Conservation (phyloP, 805 yeast species). For the Huiozyma naganishii region DNA sequence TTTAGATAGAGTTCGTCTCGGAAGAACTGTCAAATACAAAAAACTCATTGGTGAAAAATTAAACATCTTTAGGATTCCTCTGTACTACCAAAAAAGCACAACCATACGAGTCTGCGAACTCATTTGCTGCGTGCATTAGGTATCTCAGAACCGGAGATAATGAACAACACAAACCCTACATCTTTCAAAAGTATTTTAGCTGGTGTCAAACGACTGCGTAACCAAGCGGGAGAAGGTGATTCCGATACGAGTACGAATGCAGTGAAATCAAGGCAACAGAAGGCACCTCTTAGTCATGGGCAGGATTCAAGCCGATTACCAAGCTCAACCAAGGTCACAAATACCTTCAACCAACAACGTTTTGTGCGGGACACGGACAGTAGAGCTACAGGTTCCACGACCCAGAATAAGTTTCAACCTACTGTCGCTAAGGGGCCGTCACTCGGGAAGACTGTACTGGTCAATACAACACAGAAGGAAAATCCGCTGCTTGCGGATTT, state of each 20-base stretch:
- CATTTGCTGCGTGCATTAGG: too few species aligned
- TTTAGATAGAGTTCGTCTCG: too few species aligned
- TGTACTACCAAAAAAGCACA: too few species aligned
- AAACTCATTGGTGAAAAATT: too few species aligned
- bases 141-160: not conserved
- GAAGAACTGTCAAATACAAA: too few species aligned
- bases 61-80: too few species aligned
- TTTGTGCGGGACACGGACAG: not conserved
- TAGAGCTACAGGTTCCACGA: slow-evolving; percentile 7
- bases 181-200: slow-evolving; percentile 64
- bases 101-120: too few species aligned
- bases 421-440: not conserved
- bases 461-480: slow-evolving; percentile 58
- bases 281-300: not conserved
- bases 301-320: not conserved
- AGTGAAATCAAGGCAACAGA: not conserved
- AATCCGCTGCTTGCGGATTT: slow-evolving; percentile 55
- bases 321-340: slow-evolving; percentile 5
- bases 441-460: slow-evolving; percentile 34
- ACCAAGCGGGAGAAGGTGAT: slow-evolving; percentile 22
- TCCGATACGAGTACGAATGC: not conserved
- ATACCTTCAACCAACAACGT: slow-evolving; percentile 14
- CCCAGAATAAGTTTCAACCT: not conserved
- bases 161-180: slow-evolving; percentile 38
- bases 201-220: slow-evolving; percentile 53